These are phyloP conservation scores for Meredithiella fracta DNA, from an alignment of 2,329 filamentous ascomycete genomes.

Conservation along the genomic window DNA sequence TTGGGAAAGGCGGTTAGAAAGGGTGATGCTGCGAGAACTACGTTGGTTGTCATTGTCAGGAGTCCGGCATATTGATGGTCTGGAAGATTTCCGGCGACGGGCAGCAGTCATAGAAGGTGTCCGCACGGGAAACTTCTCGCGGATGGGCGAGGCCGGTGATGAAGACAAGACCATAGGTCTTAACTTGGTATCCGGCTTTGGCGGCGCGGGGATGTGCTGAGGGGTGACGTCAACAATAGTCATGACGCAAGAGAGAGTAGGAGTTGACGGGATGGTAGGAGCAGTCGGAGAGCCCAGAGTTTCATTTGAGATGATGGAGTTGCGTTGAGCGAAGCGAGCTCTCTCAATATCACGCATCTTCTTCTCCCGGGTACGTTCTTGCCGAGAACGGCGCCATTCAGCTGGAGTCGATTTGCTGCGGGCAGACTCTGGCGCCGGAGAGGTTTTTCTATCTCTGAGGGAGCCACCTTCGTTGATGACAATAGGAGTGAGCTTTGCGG, in stretches of 20 bases:
- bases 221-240: conserved; percentile 25
- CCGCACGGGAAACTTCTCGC: not conserved
- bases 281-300: conserved; percentile 1
- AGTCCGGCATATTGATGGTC: not conserved
- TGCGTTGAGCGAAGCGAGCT: conserved; percentile 18
- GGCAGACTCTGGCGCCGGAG: not conserved
- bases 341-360: conserved; percentile 27
- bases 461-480: not conserved
- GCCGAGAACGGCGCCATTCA: conserved; percentile 12
- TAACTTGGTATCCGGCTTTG: not conserved
- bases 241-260: conserved; percentile 24
- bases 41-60: not conserved
- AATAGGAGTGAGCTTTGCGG: conserved; percentile 11
- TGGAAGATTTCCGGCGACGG: not conserved
- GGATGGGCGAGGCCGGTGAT: not conserved
- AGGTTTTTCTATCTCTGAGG: conserved; percentile 7
- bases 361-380: conserved; percentile 25
- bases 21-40: not conserved
- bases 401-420: conserved; percentile 2
- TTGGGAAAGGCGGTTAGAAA: not conserved
- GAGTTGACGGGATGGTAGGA: not conserved
- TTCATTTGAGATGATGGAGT: conserved; percentile 8
- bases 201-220: conserved; percentile 13
- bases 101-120: not conserved
- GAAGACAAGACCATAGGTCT: not conserved